Percentiles rank a stretch among this genome's conserved stretches.
Conservation (phyloP, 192 early-diverging fungal species). For the Backusella australiensis region DNA sequence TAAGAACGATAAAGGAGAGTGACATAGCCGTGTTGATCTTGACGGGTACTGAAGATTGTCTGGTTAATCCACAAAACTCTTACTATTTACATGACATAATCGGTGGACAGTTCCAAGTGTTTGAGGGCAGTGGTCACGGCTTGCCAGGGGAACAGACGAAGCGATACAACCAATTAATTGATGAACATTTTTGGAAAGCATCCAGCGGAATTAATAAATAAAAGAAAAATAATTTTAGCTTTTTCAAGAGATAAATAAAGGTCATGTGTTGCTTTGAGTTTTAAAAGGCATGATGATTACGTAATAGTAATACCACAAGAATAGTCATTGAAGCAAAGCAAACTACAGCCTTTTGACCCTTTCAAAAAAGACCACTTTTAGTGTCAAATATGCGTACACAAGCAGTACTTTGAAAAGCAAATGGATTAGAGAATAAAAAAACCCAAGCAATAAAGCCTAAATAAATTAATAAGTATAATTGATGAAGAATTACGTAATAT, state of each 20-base stretch:
- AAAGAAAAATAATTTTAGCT: neutral
- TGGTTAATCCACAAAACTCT: constrained; percentile 34
- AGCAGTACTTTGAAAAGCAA: neutral
- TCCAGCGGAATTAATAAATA: neutral
- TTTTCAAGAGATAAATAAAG: neutral
- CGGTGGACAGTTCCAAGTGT: constrained; percentile 25
- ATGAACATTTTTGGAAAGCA: constrained; percentile 28
- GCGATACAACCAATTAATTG: constrained; percentile 33
- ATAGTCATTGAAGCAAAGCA: neutral
- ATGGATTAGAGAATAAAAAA: neutral
- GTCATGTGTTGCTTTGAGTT: neutral
- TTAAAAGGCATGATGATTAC: constrained; percentile 4
- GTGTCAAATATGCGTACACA: too few species aligned
- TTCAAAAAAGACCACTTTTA: neutral
- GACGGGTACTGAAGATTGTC: constrained; percentile 37
- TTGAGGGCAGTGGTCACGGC: constrained; percentile 40
- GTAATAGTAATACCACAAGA: neutral
- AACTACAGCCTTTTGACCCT: neutral
- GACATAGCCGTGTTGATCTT: constrained; percentile 30
- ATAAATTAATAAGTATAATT: neutral
- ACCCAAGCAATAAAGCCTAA: neutral
- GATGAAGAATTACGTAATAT: constrained; percentile 4
- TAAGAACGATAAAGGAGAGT: constrained; percentile 17
- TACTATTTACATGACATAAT: constrained; percentile 28
- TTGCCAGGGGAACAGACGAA: constrained; percentile 31